Evolutionary conservation across 192 early-diverging fungal species (phyloP).

Genomic region (Entophlyctis luteolus): DNA sequence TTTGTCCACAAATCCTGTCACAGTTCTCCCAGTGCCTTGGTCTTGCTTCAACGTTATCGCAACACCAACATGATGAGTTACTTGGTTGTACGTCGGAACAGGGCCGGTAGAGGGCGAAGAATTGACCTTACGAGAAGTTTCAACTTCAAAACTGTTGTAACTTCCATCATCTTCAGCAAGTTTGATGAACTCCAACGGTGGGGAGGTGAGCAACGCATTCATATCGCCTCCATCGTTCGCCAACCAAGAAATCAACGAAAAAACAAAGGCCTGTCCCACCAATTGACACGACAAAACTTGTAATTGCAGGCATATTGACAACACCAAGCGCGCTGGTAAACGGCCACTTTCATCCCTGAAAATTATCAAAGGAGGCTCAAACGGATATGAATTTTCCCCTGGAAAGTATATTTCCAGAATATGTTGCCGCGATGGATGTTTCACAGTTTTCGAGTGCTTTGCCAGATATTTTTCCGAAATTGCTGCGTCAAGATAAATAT

Average conservation of each 20-base stretch:
- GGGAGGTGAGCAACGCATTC: conserved; percentile 3
- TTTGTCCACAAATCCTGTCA: conserved; percentile 31
- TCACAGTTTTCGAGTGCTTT: conserved; percentile 10
- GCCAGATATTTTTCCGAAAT: not conserved
- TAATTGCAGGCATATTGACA: conserved; percentile 4
- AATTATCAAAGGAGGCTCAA: conserved; percentile 28
- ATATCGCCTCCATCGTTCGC: conserved; percentile 25
- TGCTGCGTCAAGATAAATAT: conserved; percentile 29
- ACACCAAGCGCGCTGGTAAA: not conserved
- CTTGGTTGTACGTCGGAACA: not conserved
- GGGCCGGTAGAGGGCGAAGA: not conserved
- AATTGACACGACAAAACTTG: conserved; percentile 1
- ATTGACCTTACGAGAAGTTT: too few relatives aligned
- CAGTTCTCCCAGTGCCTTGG: conserved; percentile 34
- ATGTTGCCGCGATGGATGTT: not conserved
- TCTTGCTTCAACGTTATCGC: conserved; percentile 38
- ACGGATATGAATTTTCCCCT: conserved; percentile 31
- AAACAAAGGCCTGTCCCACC: conserved; percentile 28
- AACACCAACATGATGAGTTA: conserved; percentile 22
- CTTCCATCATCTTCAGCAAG: conserved; percentile 4
- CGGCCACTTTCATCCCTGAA: conserved; percentile 22
- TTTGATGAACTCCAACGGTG: conserved; percentile 4
- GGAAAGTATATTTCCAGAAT: conserved; percentile 35
- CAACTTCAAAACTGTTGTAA: not conserved
- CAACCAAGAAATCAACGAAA: conserved; percentile 19